phyloP scores from a whole-genome alignment of 345 rosid species.

The Barbarea vulgaris region DNA sequence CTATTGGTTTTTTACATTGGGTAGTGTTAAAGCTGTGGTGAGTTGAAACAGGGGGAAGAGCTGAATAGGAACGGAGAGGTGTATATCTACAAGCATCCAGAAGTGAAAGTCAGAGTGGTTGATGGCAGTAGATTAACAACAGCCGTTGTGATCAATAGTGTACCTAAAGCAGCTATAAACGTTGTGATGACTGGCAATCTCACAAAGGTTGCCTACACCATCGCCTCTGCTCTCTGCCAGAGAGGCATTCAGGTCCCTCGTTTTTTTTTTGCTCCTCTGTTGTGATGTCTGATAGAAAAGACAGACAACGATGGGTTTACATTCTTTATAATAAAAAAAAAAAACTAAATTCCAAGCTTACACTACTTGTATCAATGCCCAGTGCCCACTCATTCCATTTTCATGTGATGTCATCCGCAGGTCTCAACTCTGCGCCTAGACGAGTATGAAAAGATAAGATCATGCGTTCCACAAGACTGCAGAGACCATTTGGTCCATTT shows the following conservation, averaged over 20 bases:
- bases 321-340: background rate
- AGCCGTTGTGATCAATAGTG: slow-evolving; percentile 49
- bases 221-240: slow-evolving; percentile 44
- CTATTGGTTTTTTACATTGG: background rate
- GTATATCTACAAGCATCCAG: slow-evolving; percentile 48
- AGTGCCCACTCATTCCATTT: background rate
- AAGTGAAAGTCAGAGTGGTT: slow-evolving; percentile 52
- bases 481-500: slow-evolving; percentile 36
- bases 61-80: slow-evolving; percentile 53
- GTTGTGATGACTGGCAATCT: slow-evolving; percentile 50
- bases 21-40: slow-evolving; percentile 4
- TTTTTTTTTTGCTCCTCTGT: background rate
- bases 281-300: background rate
- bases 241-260: slow-evolving; percentile 45
- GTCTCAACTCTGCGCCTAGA: slow-evolving; percentile 35
- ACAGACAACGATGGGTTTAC: background rate
- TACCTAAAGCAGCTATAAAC: slow-evolving; percentile 46
- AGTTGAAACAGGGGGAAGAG: slow-evolving; percentile 49
- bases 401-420: slow-evolving; percentile 29
- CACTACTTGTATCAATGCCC: background rate
- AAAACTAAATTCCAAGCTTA: background rate
- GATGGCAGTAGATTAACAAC: slow-evolving; percentile 63
- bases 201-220: slow-evolving; percentile 46
- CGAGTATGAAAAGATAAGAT: slow-evolving; percentile 46
- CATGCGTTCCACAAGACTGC: slow-evolving; percentile 24